Base-by-base conservation (phyloP, 805 yeast genomes). In the Candida tibetensis region DNA sequence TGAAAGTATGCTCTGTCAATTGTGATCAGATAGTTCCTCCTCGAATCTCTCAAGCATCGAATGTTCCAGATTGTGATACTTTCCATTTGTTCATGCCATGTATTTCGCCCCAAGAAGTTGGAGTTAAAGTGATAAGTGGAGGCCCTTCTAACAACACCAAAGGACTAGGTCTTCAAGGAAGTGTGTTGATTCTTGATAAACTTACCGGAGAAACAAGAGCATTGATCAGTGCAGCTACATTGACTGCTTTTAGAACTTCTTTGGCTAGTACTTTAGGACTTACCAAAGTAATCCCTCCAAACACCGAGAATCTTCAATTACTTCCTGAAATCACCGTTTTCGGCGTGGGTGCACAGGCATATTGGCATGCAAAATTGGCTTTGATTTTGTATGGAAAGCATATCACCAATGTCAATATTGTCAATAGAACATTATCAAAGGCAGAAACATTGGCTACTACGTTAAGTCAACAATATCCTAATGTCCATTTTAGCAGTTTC, bases 161-260 rank as follows among this genome's bases (percentile, higher is more conserved):
- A 15, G 61, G 60, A 2, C 57, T 70, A 22, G 87, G 87, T 0
- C 79, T 81, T 48, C 75, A 71, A 19, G 88, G 87, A 1, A 62
- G 74, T 4, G 72, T 81, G 2, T 53, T 73, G 18, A 63, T 81
- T 8, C 45, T 80, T 17, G 74, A 79, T 45, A 72, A 74, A 32
- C 44, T 51, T 5, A 71, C 71, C 17, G 88, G 87, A 2, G 62
- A 61, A 19, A 53, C 78, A 5, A 34, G 56, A 7, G 86, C 83
- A 2, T 60, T 80, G 2, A 52, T 81, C 26, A 79, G 78, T 48
- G 86, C 83, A 2, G 64, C 66, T 36, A 68, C 79, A 1, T 54
- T 80, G 27, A 81, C 87, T 2, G 87, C 83, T 0, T 79, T 81
- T 45, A 66, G 87, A 51, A 81, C 88, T 3, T 85, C 85, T 0